Evolutionary conservation across 1,284 basidiomycete genomes (phyloP).

Genomic region (Naganishia albida): DNA sequence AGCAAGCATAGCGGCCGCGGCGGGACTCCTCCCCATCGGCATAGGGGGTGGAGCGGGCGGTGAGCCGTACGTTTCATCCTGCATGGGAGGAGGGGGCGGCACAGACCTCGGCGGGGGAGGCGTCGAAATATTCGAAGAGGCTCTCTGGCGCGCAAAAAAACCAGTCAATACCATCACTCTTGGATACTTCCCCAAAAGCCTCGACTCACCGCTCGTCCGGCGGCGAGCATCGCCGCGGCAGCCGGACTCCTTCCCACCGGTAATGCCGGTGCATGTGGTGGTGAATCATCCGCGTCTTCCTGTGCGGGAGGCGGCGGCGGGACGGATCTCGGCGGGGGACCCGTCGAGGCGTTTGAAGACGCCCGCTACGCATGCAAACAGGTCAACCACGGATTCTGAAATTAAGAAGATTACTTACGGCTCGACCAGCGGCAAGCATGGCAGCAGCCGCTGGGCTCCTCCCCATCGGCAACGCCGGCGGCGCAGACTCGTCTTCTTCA

Average conservation of each 20-base stretch:
- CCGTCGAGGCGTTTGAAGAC: not conserved
- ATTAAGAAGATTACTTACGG: not conserved
- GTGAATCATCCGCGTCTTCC: conserved; percentile 34
- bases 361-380: not conserved
- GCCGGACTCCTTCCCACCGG: conserved; percentile 43
- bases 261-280: conserved; percentile 42
- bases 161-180: too few species aligned
- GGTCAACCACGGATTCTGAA: too few species aligned
- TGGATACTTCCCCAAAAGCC: too few species aligned
- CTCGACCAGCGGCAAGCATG: conserved; percentile 33
- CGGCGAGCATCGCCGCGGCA: conserved; percentile 36
- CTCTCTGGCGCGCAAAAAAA: too few species aligned
- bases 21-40: conserved; percentile 42
- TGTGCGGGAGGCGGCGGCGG: not conserved
- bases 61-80: conserved; percentile 33
- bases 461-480: conserved; percentile 42
- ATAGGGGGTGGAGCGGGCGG: conserved; percentile 42
- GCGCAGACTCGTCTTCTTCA: conserved; percentile 35
- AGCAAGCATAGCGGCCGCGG: conserved; percentile 38
- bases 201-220: conserved; percentile 34
- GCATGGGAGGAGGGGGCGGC: not conserved
- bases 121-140: too few species aligned
- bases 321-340: conserved; percentile 9
- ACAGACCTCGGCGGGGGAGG: conserved; percentile 9
- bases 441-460: conserved; percentile 42